Percentiles rank a stretch among this genome's conserved stretches.
phyloP scores from a whole-genome alignment of 768 basidiomycete genomes.

The Polyporus arcularius region DNA sequence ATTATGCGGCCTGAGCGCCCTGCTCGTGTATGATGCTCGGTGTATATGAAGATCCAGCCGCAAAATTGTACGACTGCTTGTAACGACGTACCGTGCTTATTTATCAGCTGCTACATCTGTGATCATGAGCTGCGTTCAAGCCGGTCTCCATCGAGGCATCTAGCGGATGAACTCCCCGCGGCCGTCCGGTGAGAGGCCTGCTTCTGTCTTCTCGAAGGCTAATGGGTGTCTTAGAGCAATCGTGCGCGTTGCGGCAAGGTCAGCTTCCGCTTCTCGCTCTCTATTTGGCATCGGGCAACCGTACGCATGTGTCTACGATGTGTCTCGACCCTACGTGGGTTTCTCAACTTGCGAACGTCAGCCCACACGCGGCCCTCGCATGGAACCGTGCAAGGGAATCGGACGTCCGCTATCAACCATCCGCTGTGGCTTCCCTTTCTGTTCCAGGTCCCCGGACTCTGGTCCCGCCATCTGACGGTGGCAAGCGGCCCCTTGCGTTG shows the following conservation, averaged over 20 bases:
- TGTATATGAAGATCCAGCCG: conserved; percentile 18
- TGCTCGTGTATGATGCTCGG: conserved; percentile 14
- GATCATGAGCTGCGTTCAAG: background rate
- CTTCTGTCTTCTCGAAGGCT: background rate
- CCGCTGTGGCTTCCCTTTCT: background rate
- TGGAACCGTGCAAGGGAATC: background rate
- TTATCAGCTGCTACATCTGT: conserved; percentile 15
- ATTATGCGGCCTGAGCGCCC: conserved; percentile 24
- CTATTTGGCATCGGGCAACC: too few relatives aligned
- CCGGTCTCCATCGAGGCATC: background rate
- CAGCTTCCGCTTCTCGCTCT: too few relatives aligned
- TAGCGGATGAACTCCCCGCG: background rate
- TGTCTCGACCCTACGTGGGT: background rate
- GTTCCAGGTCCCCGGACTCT: too few relatives aligned
- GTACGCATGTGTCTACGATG: too few relatives aligned
- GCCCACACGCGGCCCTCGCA: background rate
- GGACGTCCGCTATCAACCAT: background rate
- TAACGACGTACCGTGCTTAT: conserved; percentile 19
- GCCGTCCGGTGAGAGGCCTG: background rate
- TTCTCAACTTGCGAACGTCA: background rate
- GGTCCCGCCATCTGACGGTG: too few relatives aligned
- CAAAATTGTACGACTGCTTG: conserved; percentile 12
- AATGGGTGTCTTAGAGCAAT: background rate
- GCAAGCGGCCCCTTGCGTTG: too few relatives aligned
- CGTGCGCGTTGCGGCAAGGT: too few relatives aligned